A percentile compares a stretch with the other conserved stretches of the same genome.
phyloP scores from a whole-genome alignment of 768 basidiomycete genomes.

The Lactifluus hygrophoroides region DNA sequence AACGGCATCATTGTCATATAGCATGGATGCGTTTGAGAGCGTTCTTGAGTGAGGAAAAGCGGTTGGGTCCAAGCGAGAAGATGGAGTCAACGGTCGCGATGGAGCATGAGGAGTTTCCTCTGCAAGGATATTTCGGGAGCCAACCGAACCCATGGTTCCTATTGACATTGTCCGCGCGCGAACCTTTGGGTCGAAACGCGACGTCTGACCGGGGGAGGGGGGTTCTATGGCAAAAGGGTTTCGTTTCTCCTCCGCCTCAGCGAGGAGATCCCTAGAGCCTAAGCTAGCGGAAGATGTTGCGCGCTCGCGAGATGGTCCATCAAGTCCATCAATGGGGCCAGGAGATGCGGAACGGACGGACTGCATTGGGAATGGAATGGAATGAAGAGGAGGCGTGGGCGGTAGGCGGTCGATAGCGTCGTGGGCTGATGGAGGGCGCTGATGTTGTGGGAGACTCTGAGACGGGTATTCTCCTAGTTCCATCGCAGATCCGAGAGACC shows the following conservation, averaged over 20 bases:
- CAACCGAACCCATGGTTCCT: slow-evolving; percentile 37
- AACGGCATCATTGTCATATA: slow-evolving; percentile 45
- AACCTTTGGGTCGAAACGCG: slow-evolving; percentile 38
- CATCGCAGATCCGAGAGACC: slow-evolving; percentile 49
- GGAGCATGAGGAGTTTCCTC: slow-evolving; percentile 55
- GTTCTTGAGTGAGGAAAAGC: slow-evolving; percentile 48
- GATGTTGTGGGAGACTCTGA: slow-evolving; percentile 34
- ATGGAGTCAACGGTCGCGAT: slow-evolving; percentile 51
- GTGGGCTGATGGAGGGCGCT: slow-evolving; percentile 45
- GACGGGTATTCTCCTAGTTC: slow-evolving; percentile 43
- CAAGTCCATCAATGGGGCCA: slow-evolving; percentile 27
- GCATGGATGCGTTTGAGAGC: slow-evolving; percentile 53
- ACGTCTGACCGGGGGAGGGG: slow-evolving; percentile 33
- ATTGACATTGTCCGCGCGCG: slow-evolving; percentile 36
- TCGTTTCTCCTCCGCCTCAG: slow-evolving; percentile 30
- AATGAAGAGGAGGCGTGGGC: slow-evolving; percentile 34
- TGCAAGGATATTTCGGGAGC: slow-evolving; percentile 29
- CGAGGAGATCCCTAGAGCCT: slow-evolving; percentile 39
- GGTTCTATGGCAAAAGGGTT: slow-evolving; percentile 31
- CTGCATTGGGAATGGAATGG: slow-evolving; percentile 52
- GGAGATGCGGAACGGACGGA: slow-evolving; percentile 29
- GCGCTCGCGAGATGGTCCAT: slow-evolving; percentile 30
- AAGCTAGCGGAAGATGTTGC: slow-evolving; percentile 45
- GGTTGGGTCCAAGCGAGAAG: slow-evolving; percentile 80
- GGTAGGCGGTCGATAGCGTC: slow-evolving; percentile 37